Conservation (phyloP, 2,329 filamentous ascomycete species). For the Hortaea werneckii region DNA sequence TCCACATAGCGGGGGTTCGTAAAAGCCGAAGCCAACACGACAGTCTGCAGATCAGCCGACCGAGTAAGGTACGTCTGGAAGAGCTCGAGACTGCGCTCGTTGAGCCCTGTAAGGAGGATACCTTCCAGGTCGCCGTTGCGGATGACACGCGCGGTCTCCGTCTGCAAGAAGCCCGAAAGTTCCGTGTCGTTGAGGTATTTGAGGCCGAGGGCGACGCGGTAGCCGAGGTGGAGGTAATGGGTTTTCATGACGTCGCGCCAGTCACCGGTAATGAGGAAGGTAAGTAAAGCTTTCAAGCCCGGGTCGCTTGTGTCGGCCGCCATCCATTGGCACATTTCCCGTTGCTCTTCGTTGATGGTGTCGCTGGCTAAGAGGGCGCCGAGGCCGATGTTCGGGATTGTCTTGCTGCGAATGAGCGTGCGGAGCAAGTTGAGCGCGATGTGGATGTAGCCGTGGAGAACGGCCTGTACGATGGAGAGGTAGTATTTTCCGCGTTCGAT, state of each 20-base stretch:
- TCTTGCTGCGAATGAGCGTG: constrained; percentile 54
- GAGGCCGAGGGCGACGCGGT: constrained; percentile 65
- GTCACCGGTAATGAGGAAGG: constrained; percentile 64
- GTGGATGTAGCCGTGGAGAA: constrained; percentile 61
- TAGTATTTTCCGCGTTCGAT: constrained; percentile 52
- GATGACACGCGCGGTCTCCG: constrained; percentile 50
- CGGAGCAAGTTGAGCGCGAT: constrained; percentile 62
- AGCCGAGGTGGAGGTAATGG: constrained; percentile 60
- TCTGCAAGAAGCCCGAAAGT: constrained; percentile 34
- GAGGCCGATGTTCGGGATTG: constrained; percentile 47
- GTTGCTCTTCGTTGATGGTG: constrained; percentile 46
- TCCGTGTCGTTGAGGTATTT: constrained; percentile 53
- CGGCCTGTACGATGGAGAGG: constrained; percentile 63
- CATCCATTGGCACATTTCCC: constrained; percentile 52
- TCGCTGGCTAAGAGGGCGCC: constrained; percentile 39
- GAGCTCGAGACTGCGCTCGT: constrained; percentile 61
- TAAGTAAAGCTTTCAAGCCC: constrained; percentile 69
- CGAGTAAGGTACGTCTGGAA: constrained; percentile 66
- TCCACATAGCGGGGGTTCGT: constrained; percentile 67
- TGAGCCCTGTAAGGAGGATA: constrained; percentile 67
- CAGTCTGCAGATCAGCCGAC: constrained; percentile 69
- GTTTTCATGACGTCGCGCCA: constrained; percentile 68
- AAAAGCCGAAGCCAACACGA: constrained; percentile 63
- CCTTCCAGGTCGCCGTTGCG: constrained; percentile 64
- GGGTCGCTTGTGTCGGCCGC: constrained; percentile 60